Base-by-base conservation (phyloP, 2,329 filamentous ascomycete species). In the Diplodia corticola region DNA sequence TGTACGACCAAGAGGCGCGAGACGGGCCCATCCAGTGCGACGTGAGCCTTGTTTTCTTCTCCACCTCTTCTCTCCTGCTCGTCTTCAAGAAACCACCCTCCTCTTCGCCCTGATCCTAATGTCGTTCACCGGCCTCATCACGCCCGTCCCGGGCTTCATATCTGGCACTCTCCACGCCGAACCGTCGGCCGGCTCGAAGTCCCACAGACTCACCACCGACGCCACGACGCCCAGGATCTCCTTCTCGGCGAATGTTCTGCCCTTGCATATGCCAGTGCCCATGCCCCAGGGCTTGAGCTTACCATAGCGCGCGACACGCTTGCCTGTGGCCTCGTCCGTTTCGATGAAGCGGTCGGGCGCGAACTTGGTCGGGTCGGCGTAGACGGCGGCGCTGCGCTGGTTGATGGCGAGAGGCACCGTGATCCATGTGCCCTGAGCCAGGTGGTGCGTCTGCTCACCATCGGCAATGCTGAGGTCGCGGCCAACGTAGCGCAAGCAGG, bases 191-290 rank as follows among this genome's bases (percentile, higher is more conserved):
- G 84, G 79, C 65, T 83, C 76, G 66, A 88, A 81, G 50, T 88
- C 83, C 85, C 85, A 88, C 70, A 85, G 79, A 5, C 80, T 77
- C 22, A 88, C 71, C 24, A 88, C 80, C 1, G 81, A 80, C 17
- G 85, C 84, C 1, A 81, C 79, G 51, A 85, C 82, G 26, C 81
- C 74, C 50, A 88, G 69, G 20, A 82, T 79, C 70, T 84, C 80
- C 55, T 80, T 78, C 70, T 86, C 81, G 2, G 82, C 84, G 68
- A 86, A 83, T 1, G 76, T 59, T n/a, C 61, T 28, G 9, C 83
- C 83, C 71, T 84, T 84, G 68, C 82, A 85, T 69, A 83, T 82
- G 64, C 70, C 75, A 67, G 57, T 12, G 82, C 84, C 9, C 80
- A 81, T n/a, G 82, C 68, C 66, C 68, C 68, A 69, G n/a, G 68